Base-by-base conservation (phyloP, 441 rosid species). In the Gossypium davidsonii region DNA sequence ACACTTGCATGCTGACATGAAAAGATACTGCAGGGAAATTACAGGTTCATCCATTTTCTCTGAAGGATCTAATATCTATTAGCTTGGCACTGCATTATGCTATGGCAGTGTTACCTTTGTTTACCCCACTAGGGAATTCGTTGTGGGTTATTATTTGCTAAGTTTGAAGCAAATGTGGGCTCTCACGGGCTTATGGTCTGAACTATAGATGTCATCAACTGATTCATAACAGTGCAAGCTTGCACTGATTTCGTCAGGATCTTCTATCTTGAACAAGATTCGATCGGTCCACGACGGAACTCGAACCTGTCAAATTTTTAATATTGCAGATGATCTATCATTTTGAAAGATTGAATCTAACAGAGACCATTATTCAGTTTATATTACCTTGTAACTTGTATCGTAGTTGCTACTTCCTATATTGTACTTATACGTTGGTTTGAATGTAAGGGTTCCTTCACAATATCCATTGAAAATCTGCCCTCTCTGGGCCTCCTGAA, bases 221-320 rank as follows among this genome's bases (percentile, higher is more conserved):
- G 93, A 86, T 42, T 90, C 89, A 17, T 90, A 88, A 73, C 84
- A 79, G 9, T 82, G 83, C 28, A 91, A 79, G 14, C 57, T 78
- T 8, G 88, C 85, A 70, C 70, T 76, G 6, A 88, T 76, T 51
- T 66, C 66, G 2, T 79, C 71, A 1, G 69, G 65, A 42, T 86
- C 88, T 70, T 85, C 84, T 4, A 88, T 83, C 83, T 86, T 87
- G 81, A 84, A 90, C 80, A 88, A 58, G 70, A 90, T 87, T 72
- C 93, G 77, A 67, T 88, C 93, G 0, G 94, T 91, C 94, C 97
- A 90, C 8, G 94, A 83, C 7, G 95, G 95, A 44, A 91, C 85
- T 68, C 93, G 77, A 17, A 85, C 91, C 84, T 90, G 74, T 44
- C 6, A 70, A 70, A 55, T 20, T 18, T 42, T 42, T 21, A 21